phyloP scores from a whole-genome alignment of 805 yeast genomes.

The Myxozyma monticola region DNA sequence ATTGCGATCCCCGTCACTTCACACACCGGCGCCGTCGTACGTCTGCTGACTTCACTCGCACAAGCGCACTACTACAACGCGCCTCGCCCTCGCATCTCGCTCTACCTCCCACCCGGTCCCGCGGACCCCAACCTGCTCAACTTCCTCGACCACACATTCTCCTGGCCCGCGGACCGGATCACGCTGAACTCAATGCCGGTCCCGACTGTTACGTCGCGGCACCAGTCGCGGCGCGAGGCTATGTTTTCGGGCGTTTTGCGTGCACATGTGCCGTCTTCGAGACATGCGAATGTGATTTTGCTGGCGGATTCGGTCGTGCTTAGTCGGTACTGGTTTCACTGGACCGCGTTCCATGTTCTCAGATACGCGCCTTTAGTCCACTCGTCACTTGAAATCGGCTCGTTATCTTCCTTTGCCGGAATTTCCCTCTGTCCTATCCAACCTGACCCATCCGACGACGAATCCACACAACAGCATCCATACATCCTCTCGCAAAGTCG shows the following conservation, averaged over 20 bases:
- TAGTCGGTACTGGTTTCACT: constrained; percentile 24
- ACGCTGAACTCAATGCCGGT: constrained; percentile 17
- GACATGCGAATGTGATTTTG: constrained; percentile 18
- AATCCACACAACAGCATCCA: neutral
- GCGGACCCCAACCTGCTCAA: constrained; percentile 20
- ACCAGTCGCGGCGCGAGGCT: constrained; percentile 6
- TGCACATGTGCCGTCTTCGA: constrained; percentile 20
- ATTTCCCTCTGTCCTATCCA: constrained; percentile 13
- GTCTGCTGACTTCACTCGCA: constrained; percentile 20
- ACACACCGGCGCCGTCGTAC: constrained; percentile 21
- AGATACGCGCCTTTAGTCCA: constrained; percentile 8
- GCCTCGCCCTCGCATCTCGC: constrained; percentile 27
- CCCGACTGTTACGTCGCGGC: neutral
- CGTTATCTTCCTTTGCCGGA: constrained; percentile 16
- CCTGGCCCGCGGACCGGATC: constrained; percentile 25
- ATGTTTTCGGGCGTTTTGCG: constrained; percentile 16
- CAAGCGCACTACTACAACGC: constrained; percentile 23
- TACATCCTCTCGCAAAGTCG: constrained; percentile 24
- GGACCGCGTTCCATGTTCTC: constrained; percentile 9
- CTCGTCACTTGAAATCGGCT: constrained; percentile 6
- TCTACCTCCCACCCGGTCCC: constrained; percentile 27
- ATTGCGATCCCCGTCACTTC: constrained; percentile 23
- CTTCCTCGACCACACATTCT: constrained; percentile 16
- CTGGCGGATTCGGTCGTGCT: constrained; percentile 23
- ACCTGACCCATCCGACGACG: neutral